These are phyloP conservation scores for Curvularia hawaiiensis DNA, from an alignment of 2,329 filamentous ascomycete species.

Conservation along the genomic window DNA sequence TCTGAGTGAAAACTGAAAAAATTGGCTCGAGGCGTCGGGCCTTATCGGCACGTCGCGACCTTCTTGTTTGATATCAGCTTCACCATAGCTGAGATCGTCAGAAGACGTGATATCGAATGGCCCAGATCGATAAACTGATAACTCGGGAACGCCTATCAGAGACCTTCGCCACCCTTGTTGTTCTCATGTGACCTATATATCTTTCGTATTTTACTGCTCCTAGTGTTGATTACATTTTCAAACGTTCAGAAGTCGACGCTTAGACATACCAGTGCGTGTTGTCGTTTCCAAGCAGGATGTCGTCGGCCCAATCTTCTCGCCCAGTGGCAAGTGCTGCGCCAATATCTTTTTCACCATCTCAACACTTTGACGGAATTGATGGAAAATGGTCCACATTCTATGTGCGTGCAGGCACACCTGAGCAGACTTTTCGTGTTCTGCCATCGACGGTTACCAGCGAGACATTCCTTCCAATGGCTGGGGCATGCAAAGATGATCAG, in stretches of 20 bases:
- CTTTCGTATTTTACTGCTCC: background rate
- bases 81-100: background rate
- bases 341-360: background rate
- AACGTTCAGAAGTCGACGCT: background rate
- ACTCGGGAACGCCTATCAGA: background rate
- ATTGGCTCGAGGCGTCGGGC: background rate
- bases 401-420: constrained; percentile 35
- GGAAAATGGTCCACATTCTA: constrained; percentile 35
- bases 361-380: constrained; percentile 14
- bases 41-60: background rate
- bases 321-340: background rate
- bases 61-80: background rate
- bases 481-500: constrained; percentile 12
- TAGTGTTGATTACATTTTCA: background rate
- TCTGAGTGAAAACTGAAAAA: background rate
- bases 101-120: background rate
- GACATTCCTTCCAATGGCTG: constrained; percentile 19
- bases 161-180: background rate
- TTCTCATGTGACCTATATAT: background rate
- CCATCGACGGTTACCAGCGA: constrained; percentile 23
- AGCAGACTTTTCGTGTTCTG: constrained; percentile 35
- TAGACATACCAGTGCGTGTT: background rate
- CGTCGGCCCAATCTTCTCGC: background rate
- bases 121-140: background rate
- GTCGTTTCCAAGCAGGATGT: background rate